Evolutionary conservation across 371 early-diverging fungal genomes (phyloP), one percentile per base, ranked within the genome.

Genomic region (Saksenaea oblongispora): DNA sequence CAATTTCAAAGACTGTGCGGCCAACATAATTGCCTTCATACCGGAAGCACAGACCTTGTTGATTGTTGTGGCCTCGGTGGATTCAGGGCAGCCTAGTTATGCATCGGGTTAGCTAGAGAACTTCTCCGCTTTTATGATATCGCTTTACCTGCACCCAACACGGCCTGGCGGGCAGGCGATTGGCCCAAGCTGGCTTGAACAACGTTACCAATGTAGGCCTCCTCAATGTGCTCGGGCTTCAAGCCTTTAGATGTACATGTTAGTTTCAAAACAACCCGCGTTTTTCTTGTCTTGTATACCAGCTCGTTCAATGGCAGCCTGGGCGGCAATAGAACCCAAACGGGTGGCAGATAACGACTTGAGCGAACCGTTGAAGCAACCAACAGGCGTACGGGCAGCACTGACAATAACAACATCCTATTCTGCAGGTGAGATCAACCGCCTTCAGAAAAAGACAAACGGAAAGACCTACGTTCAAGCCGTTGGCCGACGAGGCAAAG

Each of bases 31-130:
- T 2, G 93, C 84, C 80, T 98, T 97, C 92, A 95, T 89, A 22
- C 95, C 98, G 5, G 93, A 92, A 9, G 94, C 96, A 76, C 98
- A 98, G 18, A 96, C 95, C 77, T 96, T 96, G 82, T 96, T 96
- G 67, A 97, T 84, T 26, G 96, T 94, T 3, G 95, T 95, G 26
- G 92, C 90, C 44, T 91, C 91, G 24, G 92, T 92, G 10, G 87
- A 78, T 63, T 87, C 85, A 60, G 93, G 87, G 61, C 73, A 95
- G 63, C 68, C 95, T 93, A 53, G 14, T 22, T 7, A 31, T 31
- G 31, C 31, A 51, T 15, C 17, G 59, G 47, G 62, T 53, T 11
- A 39, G n/a, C n/a, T 39, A 14, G 2, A 36, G 36, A 3, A 39
- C 39, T n/a, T 39, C n/a, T 3, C 11, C n/a, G n/a, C n/a, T n/a